phyloP scores from a whole-genome alignment of 164 flowering plant species.

The Chloranthus sessilifolius region DNA sequence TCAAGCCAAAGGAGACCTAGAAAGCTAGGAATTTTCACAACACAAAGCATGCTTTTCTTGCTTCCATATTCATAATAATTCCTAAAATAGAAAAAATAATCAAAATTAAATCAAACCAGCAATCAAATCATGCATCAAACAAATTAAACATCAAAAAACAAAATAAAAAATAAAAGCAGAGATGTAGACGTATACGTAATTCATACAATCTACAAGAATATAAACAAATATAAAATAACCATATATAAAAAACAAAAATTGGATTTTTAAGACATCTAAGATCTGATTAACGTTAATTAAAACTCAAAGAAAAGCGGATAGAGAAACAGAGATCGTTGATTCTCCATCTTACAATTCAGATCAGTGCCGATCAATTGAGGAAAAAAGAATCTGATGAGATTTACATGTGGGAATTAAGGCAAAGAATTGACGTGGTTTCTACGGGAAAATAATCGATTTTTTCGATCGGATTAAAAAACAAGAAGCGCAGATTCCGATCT shows the following conservation, averaged over 20 bases:
- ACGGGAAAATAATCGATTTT: neutral
- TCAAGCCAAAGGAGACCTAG: slow-evolving; percentile 4
- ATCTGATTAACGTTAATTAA: neutral
- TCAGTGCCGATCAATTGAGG: slow-evolving; percentile 1
- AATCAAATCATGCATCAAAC: neutral
- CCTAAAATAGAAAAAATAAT: neutral
- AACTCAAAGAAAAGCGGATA: neutral
- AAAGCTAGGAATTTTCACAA: slow-evolving; percentile 8
- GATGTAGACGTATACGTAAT: no score
- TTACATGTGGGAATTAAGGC: slow-evolving; percentile 10
- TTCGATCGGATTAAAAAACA: slow-evolving; percentile 6
- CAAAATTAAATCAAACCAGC: neutral
- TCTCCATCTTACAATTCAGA: no score
- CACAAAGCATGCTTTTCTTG: slow-evolving; percentile 10
- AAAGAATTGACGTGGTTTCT: slow-evolving; percentile 1
- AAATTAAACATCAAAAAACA: neutral
- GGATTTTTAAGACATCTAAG: neutral
- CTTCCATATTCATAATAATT: neutral
- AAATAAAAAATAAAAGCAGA: neutral
- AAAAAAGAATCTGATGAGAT: slow-evolving; percentile 2
- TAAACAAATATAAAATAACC: slow-evolving; percentile 1
- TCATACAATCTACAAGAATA: no score
- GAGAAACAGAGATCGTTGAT: neutral
- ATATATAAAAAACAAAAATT: slow-evolving; percentile 1
- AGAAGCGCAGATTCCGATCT: slow-evolving; percentile 6